Conservation (phyloP, 331 rosid genomes). For the Telfairia occidentalis region DNA sequence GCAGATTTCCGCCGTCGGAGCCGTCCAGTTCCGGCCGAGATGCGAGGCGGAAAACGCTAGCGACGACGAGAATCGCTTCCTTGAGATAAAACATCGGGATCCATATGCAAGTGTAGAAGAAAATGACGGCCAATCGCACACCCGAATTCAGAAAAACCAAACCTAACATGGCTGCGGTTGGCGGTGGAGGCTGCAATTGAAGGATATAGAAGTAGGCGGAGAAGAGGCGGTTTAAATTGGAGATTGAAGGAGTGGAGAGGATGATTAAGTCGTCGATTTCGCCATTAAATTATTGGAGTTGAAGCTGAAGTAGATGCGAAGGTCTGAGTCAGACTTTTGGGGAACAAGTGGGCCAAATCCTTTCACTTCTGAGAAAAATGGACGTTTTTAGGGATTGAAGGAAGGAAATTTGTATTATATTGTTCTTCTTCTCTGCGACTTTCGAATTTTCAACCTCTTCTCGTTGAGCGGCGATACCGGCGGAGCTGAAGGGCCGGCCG, state of each 20-base stretch:
- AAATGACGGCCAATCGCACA: constrained; percentile 24
- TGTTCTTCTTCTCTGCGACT: background rate
- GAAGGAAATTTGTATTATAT: background rate
- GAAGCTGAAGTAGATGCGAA: no score
- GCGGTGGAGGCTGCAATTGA: background rate
- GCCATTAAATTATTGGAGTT: background rate
- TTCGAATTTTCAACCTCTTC: background rate
- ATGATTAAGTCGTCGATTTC: background rate
- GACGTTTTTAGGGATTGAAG: background rate
- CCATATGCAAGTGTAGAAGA: constrained; percentile 45
- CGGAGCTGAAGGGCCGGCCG: constrained; percentile 4
- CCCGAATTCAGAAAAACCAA: constrained; percentile 12
- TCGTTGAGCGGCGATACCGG: background rate
- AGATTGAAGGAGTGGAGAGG: background rate
- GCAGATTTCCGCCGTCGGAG: constrained; percentile 17
- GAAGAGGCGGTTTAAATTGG: background rate
- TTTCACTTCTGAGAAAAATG: background rate
- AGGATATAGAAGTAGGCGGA: no score
- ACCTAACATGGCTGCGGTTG: background rate
- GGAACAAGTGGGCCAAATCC: background rate
- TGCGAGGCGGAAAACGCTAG: constrained; percentile 1
- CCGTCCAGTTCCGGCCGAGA: background rate
- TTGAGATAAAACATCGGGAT: constrained; percentile 35
- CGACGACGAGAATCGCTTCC: constrained; percentile 15
- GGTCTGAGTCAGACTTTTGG: background rate